Base-by-base conservation (phyloP, 768 basidiomycete genomes). In the Amylocystis lapponica region DNA sequence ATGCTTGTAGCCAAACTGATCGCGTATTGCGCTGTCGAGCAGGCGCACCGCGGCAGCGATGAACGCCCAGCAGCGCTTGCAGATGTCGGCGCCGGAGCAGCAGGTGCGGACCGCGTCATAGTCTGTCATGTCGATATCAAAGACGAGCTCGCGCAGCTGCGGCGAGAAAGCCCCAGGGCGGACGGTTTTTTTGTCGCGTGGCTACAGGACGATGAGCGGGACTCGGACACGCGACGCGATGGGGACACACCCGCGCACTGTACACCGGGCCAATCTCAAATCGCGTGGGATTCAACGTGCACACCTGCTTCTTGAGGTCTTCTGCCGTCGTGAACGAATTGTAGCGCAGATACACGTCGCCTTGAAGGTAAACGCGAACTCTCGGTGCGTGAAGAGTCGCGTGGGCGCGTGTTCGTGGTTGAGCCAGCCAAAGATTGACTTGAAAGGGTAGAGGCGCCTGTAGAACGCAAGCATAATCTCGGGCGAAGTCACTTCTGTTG, bases 41-140 rank as follows among this genome's bases (percentile, higher is more conserved):
- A 98, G 86, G 52, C 78, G 81, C 32, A 96, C 94, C 0, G 96
- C 95, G 27, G 84, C 83, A 12, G 87, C 78, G 57, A 99, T 97
- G 68, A 93, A 99, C 2, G 72, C 77, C 96, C 96, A 99, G 65
- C 96, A 99, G 30, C 82, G 76, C 48, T 73, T 76, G 68, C 96
- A 99, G 63, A 99, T 95, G 43, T 77, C 82, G 34, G 92, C 89
- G 36, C 79, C 87, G 11, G 83, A 81, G 67, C 96, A 98, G 65
- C 96, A 99, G 1, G 93, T 97, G 36, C 96, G 83, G 56, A 98
- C 78, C 34, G 82, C 72, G 61, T 99, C 95, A 66, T 98, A 99
- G 66, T 99, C 96, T 13, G 96, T 95, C 96, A 99, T 97, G 66
- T 99, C 96, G 60, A 99, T 97, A 79, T 99, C 96, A 61, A 99